A percentile compares a stretch with the other conserved stretches of the same genome.
Conservation (phyloP, 2,329 filamentous ascomycete species). For the Chaetomiaceae sp. region DNA sequence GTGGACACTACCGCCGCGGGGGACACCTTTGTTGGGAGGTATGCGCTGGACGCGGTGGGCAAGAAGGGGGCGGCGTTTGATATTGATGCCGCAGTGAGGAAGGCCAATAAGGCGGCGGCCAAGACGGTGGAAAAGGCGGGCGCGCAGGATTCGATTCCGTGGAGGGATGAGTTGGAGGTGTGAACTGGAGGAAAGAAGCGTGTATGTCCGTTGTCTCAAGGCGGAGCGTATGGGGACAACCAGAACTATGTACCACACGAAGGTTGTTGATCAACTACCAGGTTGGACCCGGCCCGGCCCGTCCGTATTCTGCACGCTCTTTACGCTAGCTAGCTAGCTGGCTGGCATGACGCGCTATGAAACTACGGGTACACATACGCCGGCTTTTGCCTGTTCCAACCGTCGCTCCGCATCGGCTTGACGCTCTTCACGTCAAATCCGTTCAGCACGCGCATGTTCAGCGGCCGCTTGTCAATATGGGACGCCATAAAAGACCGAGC, state of each 20-base stretch:
- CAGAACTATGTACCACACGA: no score
- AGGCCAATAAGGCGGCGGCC: slow-evolving; percentile 59
- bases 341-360: no score
- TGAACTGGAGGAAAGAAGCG: no score
- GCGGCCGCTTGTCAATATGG: slow-evolving; percentile 24
- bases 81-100: slow-evolving; percentile 55
- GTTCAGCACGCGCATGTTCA: slow-evolving; percentile 40
- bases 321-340: no score
- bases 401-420: slow-evolving; percentile 27
- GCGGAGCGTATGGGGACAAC: no score
- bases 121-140: slow-evolving; percentile 62
- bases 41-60: slow-evolving; percentile 67
- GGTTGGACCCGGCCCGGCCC: no score
- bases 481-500: slow-evolving; percentile 22
- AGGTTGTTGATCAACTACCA: no score
- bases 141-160: slow-evolving; percentile 64
- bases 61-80: slow-evolving; percentile 38
- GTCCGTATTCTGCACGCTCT: no score
- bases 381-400: slow-evolving; percentile 29
- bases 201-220: no score
- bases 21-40: slow-evolving; percentile 89
- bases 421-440: slow-evolving; percentile 35
- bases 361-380: slow-evolving; percentile 42
- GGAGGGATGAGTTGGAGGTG: slow-evolving; percentile 49
- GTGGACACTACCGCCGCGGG: slow-evolving; percentile 93